A percentile compares a stretch with the other conserved stretches of the same genome.
Conservation (phyloP, 2,329 filamentous ascomycete genomes). For the Aspergillus oerlinghausenensis region DNA sequence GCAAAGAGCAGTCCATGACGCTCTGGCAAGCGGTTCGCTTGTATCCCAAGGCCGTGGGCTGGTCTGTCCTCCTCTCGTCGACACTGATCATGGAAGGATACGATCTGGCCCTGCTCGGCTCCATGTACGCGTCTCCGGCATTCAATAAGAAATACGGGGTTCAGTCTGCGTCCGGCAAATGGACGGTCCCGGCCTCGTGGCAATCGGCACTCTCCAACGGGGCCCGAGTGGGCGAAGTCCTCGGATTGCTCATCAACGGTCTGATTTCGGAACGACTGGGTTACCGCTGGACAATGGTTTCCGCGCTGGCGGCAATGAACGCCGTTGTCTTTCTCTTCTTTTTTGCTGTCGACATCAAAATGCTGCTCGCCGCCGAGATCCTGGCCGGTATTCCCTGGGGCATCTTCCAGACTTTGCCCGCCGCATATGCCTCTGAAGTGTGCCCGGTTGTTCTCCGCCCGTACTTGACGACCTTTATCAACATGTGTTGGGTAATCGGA, state of each 20-base stretch:
- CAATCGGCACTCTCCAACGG: constrained; percentile 27
- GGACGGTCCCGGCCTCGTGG: constrained; percentile 27
- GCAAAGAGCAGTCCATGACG: constrained; percentile 33
- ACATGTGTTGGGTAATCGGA: constrained; percentile 41
- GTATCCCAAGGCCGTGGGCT: constrained; percentile 34
- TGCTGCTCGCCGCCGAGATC: constrained; percentile 44
- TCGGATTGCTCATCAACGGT: constrained; percentile 26
- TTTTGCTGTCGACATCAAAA: constrained; percentile 41
- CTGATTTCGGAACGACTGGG: constrained; percentile 27
- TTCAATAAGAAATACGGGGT: constrained; percentile 30
- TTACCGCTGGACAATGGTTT: constrained; percentile 26
- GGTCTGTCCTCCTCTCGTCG: constrained; percentile 34
- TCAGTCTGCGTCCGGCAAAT: constrained; percentile 15
- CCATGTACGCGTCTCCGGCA: constrained; percentile 28
- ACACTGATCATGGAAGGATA: constrained; percentile 41
- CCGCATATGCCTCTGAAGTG: constrained; percentile 40
- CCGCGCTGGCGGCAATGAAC: constrained; percentile 36
- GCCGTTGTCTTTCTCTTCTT: constrained; percentile 46
- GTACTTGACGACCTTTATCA: constrained; percentile 39
- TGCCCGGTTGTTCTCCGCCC: constrained; percentile 35
- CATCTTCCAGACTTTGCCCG: constrained; percentile 43
- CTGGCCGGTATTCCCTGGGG: constrained; percentile 46
- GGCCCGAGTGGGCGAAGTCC: constrained; percentile 18
- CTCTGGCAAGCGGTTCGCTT: constrained; percentile 25
- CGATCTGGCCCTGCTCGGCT: constrained; percentile 33